Base-by-base conservation (phyloP, 192 early-diverging fungal genomes). In the Kappamyces sp. region DNA sequence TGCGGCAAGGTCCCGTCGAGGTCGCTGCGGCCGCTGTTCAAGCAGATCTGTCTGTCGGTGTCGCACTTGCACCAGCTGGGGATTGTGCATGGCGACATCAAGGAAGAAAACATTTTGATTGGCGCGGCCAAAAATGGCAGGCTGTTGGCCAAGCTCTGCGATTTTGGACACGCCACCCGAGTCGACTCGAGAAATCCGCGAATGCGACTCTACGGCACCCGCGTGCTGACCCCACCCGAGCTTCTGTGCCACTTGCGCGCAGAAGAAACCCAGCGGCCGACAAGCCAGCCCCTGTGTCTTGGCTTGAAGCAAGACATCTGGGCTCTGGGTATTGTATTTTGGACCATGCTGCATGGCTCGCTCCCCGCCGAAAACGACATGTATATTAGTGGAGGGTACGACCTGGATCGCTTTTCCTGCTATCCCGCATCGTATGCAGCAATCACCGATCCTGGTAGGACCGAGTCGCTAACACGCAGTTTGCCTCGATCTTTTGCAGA, bases 51-150 rank as follows among this genome's bases (percentile, higher is more conserved):
- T 49, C 6, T 11, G 32, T 15, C 48, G 4, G 12, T 12, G 5
- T 15, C 4, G 6, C 48, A 49, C 4, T 22, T 55, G 46, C 54
- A 55, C 38, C 4, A 45, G n/a, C 6, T 6, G 4, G 38, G 5
- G 15, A 12, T 55, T 22, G 47, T 55, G 5, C 54, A 55, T 50
- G 47, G 47, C 8, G 54, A 55, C n/a, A 55, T 55, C 7, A 55
- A 55, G 35, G 54, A 55, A 55, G 54, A 55, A 55, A 55, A 55
- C 15, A 50, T 55, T 47, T n/a, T 55, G 54, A 50, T 55, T 45
- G 43, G 43, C 14, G 4, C 6, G n/a, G 35, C n/a, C 14, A 12
- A 5, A 12, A 11, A 6, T 49, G 12, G 12, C 4, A 4, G 12
- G 22, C 11, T 55, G 5, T 29, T 55, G 12, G 54, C 54, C 36